Conservation (phyloP, 805 yeast species). For the Teunomyces pallodes region DNA sequence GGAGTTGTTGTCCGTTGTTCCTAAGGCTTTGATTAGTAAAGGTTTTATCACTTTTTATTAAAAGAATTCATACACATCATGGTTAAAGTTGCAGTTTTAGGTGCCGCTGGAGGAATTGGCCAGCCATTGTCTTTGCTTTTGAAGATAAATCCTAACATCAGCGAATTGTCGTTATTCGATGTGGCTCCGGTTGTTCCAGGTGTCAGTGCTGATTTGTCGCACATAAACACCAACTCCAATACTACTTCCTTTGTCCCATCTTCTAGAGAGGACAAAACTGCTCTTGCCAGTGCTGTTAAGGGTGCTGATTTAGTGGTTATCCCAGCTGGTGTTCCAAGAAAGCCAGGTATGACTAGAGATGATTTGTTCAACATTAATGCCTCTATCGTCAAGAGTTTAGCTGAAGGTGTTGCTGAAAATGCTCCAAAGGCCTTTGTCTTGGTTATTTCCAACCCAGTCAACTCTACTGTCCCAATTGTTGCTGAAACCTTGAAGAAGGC, state of each 20-base stretch:
- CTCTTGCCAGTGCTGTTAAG: conserved; percentile 43
- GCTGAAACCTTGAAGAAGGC: conserved; percentile 71
- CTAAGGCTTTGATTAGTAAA: neutral
- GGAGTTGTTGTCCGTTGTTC: neutral
- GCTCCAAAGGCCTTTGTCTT: conserved; percentile 76
- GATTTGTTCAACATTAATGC: conserved; percentile 85
- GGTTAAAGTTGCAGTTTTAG: conserved; percentile 79
- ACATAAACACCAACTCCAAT: conserved; percentile 66
- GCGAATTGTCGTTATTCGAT: conserved; percentile 75
- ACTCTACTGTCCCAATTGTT: conserved; percentile 88
- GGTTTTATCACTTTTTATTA: neutral
- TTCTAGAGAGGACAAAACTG: conserved; percentile 46
- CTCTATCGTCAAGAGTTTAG: conserved; percentile 69
- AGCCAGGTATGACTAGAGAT: conserved; percentile 94
- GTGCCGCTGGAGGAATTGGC: conserved; percentile 95
- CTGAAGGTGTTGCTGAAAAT: conserved; percentile 68
- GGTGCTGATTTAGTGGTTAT: conserved; percentile 50
- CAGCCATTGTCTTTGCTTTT: conserved; percentile 84
- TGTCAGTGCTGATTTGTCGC: conserved; percentile 84
- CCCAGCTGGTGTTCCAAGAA: conserved; percentile 92
- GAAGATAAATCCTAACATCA: conserved; percentile 62
- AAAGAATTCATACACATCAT: conserved; percentile 13
- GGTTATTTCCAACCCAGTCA: conserved; percentile 90
- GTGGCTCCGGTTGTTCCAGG: conserved; percentile 76
- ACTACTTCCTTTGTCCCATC: conserved; percentile 63